Evolutionary conservation across 2,329 filamentous ascomycete genomes (phyloP).

Genomic region (Teratosphaeria nubilosa): DNA sequence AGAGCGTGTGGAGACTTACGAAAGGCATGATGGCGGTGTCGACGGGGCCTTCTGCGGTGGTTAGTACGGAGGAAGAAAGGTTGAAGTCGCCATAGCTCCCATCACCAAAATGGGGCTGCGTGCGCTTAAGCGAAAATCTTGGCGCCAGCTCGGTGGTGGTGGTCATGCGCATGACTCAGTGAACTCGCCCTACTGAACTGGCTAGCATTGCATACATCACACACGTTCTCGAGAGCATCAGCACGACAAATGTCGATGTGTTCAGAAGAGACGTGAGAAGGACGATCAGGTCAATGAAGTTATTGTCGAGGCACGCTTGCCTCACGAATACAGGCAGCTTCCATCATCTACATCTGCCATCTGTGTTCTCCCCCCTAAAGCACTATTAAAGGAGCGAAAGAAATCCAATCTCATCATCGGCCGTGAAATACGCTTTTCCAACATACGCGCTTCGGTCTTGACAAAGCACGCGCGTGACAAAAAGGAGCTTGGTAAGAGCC

Average conservation of each 20-base stretch:
- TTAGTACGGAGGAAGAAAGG: neutral
- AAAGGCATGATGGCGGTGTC: conserved; percentile 33
- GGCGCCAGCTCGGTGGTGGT: neutral
- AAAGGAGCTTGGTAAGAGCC: neutral
- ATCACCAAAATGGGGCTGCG: neutral
- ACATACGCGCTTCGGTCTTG: neutral
- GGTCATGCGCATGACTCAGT: neutral
- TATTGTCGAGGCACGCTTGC: neutral
- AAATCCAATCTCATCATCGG: neutral
- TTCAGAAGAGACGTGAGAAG: neutral
- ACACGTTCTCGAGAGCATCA: neutral
- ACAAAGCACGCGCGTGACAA: neutral
- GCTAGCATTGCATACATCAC: too few relatives aligned
- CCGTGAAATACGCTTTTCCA: neutral
- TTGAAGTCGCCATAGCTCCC: neutral
- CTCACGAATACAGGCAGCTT: neutral
- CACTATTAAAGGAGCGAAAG: neutral
- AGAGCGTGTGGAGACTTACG: conserved; percentile 27
- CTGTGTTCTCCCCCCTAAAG: neutral
- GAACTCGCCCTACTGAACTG: too few relatives aligned
- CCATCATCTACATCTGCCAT: neutral
- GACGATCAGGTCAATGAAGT: neutral
- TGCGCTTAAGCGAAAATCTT: neutral
- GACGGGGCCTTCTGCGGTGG: conserved; percentile 1
- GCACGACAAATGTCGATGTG: neutral